These are phyloP conservation scores for Leavenworthia alabamica DNA, from an alignment of 345 rosid species.

Conservation along the genomic window DNA sequence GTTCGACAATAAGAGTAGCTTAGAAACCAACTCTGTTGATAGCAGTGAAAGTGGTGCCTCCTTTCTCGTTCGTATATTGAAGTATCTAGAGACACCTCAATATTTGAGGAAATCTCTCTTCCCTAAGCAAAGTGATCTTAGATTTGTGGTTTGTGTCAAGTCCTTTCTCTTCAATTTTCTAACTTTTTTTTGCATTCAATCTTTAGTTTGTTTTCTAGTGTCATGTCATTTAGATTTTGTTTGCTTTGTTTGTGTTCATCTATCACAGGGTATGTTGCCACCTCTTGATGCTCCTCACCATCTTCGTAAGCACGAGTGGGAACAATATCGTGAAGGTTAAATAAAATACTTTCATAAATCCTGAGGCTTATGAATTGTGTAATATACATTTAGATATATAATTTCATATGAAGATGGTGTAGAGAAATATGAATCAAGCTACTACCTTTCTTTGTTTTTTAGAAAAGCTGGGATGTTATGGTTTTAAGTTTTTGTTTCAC, in stretches of 20 bases:
- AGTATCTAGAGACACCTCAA: conserved; percentile 88
- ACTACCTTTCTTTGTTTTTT: too few species aligned
- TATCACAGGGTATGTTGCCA: conserved; percentile 73
- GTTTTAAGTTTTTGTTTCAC: not conserved
- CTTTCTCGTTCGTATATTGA: conserved; percentile 73
- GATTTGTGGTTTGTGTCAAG: conserved; percentile 55
- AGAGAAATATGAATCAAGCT: not conserved
- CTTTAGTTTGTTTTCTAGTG: too few species aligned
- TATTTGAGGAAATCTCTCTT: conserved; percentile 80
- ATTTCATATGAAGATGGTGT: too few species aligned
- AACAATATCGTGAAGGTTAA: conserved; percentile 74
- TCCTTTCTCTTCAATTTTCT: not conserved
- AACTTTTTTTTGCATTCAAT: too few species aligned
- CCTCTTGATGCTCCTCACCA: conserved; percentile 99
- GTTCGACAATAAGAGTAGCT: conserved; percentile 54
- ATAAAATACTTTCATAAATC: not conserved
- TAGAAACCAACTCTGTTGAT: too few species aligned
- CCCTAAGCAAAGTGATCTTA: conserved; percentile 66
- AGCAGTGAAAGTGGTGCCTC: conserved; percentile 67
- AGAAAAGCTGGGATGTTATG: not conserved
- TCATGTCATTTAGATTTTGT: not conserved
- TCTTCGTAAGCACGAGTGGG: conserved; percentile 96
- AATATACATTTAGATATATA: too few species aligned
- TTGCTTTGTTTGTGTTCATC: too few species aligned
- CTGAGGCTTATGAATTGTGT: too few species aligned